Base-by-base conservation (phyloP, 176 grass and related monocot genomes). In the Oryza glaberrima region DNA sequence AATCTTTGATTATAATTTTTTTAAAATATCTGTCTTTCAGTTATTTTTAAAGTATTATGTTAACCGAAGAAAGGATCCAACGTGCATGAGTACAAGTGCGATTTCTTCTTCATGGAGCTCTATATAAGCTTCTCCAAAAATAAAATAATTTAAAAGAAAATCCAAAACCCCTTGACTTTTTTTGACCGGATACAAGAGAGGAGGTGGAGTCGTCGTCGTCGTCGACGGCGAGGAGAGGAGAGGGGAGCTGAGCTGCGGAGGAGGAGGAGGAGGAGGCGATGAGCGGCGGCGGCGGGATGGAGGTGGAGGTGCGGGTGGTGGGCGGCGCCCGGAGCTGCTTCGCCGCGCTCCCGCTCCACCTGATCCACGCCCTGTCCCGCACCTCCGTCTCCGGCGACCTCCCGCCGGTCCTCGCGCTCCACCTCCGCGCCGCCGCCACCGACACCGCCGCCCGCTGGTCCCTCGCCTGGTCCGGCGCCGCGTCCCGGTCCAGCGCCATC, bases 381-480 rank as follows among this genome's bases (percentile, higher is more conserved):
- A 92, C 90, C 69, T 70, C 88, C 16, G 94, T 83, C 38, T 73
- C 79, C 34, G 58, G 67, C 80, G 76, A 79, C 69, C 90, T 98
- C 70, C 96, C 93, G 56, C 88, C 96, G 13, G 81, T 98, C 36
- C 93, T 98, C 61, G 91, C 91, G 13, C 88, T 98, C 72, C 86
- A 98, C 44, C 88, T 98, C 74, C 84, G 77, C 75, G 78, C 76
- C 12, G 38, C 79, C 69, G 72, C 84, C 65, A 86, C 73, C 71
- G 81, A 81, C 36, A 86, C 77, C 71, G 81, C 81, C 36, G 86
- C 35, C 3, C 86, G 81, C 14, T 98, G 96, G 93, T 91, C 87
- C 86, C 76, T 98, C 52, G 91, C 93, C 19, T 98, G 96, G 96
- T 95, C 96, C 54, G 93, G 91, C 76, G 88, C 91, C 9, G 85